A percentile compares a stretch with the other conserved stretches of the same genome.
These are phyloP conservation scores for Glebionis coronaria DNA, from an alignment of 129 eudicot genomes.

Conservation along the genomic window DNA sequence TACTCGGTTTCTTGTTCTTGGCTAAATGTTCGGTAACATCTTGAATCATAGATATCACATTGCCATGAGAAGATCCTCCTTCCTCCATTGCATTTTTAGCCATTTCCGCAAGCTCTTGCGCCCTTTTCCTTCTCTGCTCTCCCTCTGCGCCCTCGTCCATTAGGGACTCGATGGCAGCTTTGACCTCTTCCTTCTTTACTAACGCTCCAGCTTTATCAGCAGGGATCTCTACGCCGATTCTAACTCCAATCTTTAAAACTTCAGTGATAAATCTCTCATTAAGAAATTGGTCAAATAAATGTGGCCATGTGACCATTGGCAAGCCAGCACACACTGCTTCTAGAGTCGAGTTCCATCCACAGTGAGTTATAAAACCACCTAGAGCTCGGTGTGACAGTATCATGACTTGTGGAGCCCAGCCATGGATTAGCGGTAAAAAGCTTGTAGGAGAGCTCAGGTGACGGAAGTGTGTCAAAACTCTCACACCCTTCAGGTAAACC, in stretches of 20 bases:
- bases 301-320: constrained; percentile 60
- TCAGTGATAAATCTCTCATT: constrained; percentile 45
- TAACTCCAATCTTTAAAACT: constrained; percentile 39
- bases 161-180: constrained; percentile 24
- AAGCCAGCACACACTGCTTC: constrained; percentile 45
- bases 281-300: constrained; percentile 44
- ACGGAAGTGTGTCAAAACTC: constrained; percentile 42
- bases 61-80: constrained; percentile 40
- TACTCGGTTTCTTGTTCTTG: background rate
- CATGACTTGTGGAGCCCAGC: constrained; percentile 65
- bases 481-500: constrained; percentile 52
- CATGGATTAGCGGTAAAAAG: constrained; percentile 26
- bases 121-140: constrained; percentile 30
- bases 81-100: constrained; percentile 43
- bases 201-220: constrained; percentile 25
- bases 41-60: constrained; percentile 22
- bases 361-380: constrained; percentile 60
- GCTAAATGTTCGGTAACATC: constrained; percentile 10
- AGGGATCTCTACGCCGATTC: constrained; percentile 33
- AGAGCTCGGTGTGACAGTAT: constrained; percentile 44
- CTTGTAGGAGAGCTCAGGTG: background rate
- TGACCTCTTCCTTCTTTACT: constrained; percentile 39
- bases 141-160: constrained; percentile 44
- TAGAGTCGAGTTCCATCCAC: constrained; percentile 57
- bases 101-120: constrained; percentile 34